phyloP scores from a whole-genome alignment of 2,329 filamentous ascomycete species.

The Aspergillus melleus region DNA sequence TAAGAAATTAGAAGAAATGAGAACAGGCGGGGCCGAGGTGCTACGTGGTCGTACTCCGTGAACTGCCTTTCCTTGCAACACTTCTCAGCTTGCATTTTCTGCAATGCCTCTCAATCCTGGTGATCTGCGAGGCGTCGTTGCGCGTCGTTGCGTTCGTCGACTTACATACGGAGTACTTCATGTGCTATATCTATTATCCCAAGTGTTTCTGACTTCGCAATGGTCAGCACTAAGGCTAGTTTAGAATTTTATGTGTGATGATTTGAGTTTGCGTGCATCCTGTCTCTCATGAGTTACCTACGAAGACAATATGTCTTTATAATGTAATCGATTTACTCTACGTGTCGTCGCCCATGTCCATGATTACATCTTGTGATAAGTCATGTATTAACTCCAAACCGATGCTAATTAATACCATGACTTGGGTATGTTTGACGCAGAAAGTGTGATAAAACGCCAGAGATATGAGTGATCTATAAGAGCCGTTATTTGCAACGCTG shows the following conservation, averaged over 20 bases:
- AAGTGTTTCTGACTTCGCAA: neutral
- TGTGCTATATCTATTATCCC: neutral
- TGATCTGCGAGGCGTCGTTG: neutral
- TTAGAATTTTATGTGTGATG: neutral
- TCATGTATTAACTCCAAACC: constrained; percentile 6
- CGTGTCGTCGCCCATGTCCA: neutral
- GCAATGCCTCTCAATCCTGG: constrained; percentile 1
- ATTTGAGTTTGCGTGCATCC: neutral
- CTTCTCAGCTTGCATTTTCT: neutral
- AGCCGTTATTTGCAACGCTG: neutral
- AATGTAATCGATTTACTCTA: neutral
- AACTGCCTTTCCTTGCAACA: neutral
- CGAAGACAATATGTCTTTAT: neutral
- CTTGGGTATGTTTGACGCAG: constrained; percentile 4
- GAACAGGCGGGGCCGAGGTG: constrained; percentile 54
- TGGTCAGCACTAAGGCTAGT: neutral
- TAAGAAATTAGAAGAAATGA: constrained; percentile 55
- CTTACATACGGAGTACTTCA: neutral
- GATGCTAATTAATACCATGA: constrained; percentile 9
- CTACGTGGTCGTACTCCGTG: constrained; percentile 44
- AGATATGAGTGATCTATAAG: constrained; percentile 11
- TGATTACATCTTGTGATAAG: neutral
- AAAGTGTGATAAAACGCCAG: constrained; percentile 18
- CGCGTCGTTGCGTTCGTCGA: neutral
- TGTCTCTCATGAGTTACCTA: neutral